These are phyloP conservation scores for Brassica carinata DNA, from an alignment of 345 rosid genomes.

Conservation along the genomic window DNA sequence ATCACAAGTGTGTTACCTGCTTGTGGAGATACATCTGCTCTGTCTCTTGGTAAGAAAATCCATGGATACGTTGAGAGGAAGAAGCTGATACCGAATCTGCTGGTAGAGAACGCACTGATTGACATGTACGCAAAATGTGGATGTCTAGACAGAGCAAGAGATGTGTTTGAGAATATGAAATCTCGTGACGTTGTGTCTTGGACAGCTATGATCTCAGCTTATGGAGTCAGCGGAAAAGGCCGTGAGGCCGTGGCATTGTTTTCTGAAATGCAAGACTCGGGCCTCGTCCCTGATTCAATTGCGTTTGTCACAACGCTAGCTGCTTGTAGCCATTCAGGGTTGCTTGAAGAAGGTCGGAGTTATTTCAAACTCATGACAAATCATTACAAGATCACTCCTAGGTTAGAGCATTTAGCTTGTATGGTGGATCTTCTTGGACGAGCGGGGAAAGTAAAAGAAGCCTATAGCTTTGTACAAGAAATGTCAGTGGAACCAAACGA, in stretches of 20 bases:
- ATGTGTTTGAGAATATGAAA: slow-evolving; percentile 62
- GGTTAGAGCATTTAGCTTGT: slow-evolving; percentile 73
- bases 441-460: slow-evolving; percentile 66
- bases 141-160: slow-evolving; percentile 54
- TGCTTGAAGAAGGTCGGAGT: slow-evolving; percentile 59
- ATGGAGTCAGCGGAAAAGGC: slow-evolving; percentile 68
- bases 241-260: slow-evolving; percentile 59
- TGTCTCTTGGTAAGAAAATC: slow-evolving; percentile 53
- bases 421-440: slow-evolving; percentile 79
- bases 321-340: slow-evolving; percentile 77
- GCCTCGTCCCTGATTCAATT: slow-evolving; percentile 67
- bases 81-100: slow-evolving; percentile 61
- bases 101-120: slow-evolving; percentile 70
- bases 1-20: slow-evolving; percentile 74
- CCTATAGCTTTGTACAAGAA: slow-evolving; percentile 49
- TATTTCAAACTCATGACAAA: slow-evolving; percentile 57
- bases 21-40: slow-evolving; percentile 71
- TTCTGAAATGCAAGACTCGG: slow-evolving; percentile 55
- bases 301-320: slow-evolving; percentile 72
- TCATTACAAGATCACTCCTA: slow-evolving; percentile 51
- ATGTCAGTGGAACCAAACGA: slow-evolving; percentile 69
- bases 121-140: slow-evolving; percentile 83
- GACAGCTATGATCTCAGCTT: slow-evolving; percentile 84
- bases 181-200: slow-evolving; percentile 68
- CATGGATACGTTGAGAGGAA: slow-evolving; percentile 51